Percentiles rank a stretch among this genome's conserved stretches.
Evolutionary conservation across 768 basidiomycete genomes (phyloP).

Genomic region (Tephrocybe sp.): DNA sequence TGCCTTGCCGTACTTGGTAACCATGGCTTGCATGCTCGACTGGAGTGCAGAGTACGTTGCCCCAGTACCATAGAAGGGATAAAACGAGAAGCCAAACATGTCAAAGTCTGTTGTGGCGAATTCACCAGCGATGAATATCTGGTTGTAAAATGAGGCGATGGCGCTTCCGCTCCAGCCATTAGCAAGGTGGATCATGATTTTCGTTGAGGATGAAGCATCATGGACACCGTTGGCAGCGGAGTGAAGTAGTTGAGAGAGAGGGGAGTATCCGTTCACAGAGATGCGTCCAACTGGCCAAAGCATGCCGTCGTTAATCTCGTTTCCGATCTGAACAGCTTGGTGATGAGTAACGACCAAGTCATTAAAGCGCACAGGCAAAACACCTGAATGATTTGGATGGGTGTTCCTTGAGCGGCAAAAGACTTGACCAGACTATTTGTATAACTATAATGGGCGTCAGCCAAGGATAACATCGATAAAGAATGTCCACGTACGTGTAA

Average conservation of each 20-base stretch:
- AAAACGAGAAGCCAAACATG: constrained; percentile 64
- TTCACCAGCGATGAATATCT: constrained; percentile 54
- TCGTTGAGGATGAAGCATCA: constrained; percentile 43
- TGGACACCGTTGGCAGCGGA: constrained; percentile 58
- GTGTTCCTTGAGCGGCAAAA: constrained; percentile 53
- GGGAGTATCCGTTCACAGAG: constrained; percentile 49
- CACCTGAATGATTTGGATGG: constrained; percentile 47
- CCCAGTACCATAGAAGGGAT: constrained; percentile 60
- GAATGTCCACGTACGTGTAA: constrained; percentile 39
- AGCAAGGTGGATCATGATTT: constrained; percentile 59
- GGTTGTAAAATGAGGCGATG: constrained; percentile 48
- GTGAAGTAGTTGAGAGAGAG: constrained; percentile 58
- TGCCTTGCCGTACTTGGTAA: constrained; percentile 51
- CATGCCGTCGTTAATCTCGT: constrained; percentile 66
- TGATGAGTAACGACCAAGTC: too few relatives aligned
- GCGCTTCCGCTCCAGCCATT: constrained; percentile 57
- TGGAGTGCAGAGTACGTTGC: constrained; percentile 54
- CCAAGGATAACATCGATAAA: background rate
- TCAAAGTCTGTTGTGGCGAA: constrained; percentile 51
- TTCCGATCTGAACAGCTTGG: constrained; percentile 64
- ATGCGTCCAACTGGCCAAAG: constrained; percentile 62
- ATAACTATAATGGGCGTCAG: constrained; percentile 35
- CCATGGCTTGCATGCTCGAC: constrained; percentile 49
- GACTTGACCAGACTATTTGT: constrained; percentile 50
- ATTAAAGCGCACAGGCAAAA: too few relatives aligned